Evolutionary conservation across 495 filamentous ascomycete species (phyloP), one percentile per base, ranked within the genome.

Genomic region (Aspergillus olivimuriae): DNA sequence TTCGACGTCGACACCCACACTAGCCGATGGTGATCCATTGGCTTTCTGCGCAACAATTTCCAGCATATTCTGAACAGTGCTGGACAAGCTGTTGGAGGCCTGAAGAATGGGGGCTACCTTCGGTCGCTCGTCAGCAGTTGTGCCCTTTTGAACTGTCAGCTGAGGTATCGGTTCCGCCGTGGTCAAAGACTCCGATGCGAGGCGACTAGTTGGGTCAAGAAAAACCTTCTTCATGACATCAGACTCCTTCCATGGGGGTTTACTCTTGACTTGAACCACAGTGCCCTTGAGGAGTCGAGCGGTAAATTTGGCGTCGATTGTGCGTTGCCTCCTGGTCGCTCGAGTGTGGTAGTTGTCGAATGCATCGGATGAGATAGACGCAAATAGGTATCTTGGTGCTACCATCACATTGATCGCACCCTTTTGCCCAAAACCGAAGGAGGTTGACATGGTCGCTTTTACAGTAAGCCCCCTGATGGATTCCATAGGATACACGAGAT

Each of bases 361-460:
- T 2, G 0, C n/a, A 1, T 37, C 15, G 0, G 22, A 9, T 10
- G 50, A 87, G 31, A 99, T 83, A 19, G 85, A 81, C 16, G 92
- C 92, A 56, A 84, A 97, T 39, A 99, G 81, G 63, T 97, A 97
- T 62, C 80, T 89, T 43, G 92, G 86, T 60, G 97, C 89, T 31
- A 97, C 84, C 66, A 88, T 89, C 58, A 99, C 86, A 33, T 81
- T 89, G 69, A 97, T 89, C 33, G 94, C 89, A 52, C 92, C 92
- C 77, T 97, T 97, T 66, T 99, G 92, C 46, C 92, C 92, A 72
- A 99, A 99, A 63, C 92, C 92, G 66, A 99, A 99, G 1, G 92
- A 99, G 9, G 94, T 99, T 43, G 97, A 81, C 4, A 88, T 94
- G 75, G 96, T 94, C 7, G 92, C 92, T 70, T 95, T 96, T 65